A percentile compares a stretch with the other conserved stretches of the same genome.
phyloP scores from a whole-genome alignment of 2,329 filamentous ascomycete species.

The Monosporascus ibericus region DNA sequence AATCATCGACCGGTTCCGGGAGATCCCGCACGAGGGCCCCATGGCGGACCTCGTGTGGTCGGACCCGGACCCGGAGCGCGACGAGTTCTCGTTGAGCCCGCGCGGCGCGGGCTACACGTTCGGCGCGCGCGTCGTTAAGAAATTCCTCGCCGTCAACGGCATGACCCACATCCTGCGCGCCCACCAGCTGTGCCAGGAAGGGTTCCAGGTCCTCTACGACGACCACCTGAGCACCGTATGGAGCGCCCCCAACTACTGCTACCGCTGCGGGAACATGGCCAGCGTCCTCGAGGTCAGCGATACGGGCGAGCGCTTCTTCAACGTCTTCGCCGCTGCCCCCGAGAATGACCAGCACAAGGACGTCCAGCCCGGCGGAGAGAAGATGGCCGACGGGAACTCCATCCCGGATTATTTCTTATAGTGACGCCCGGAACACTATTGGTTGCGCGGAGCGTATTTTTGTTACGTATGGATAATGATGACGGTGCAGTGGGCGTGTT shows the following conservation, averaged over 20 bases:
- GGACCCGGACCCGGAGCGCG: conserved; percentile 92
- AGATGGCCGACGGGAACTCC: conserved; percentile 54
- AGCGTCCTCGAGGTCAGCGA: conserved; percentile 95
- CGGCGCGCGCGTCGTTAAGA: conserved; percentile 94
- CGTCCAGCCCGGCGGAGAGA: conserved; percentile 69
- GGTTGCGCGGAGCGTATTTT: neutral
- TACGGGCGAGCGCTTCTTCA: conserved; percentile 89
- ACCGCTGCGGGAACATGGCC: conserved; percentile 93
- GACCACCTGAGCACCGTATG: conserved; percentile 93
- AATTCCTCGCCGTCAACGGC: conserved; percentile 93
- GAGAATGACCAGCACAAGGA: conserved; percentile 93
- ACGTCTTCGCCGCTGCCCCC: conserved; percentile 93
- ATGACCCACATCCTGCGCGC: conserved; percentile 97
- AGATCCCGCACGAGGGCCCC: conserved; percentile 96
- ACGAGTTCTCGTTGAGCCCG: conserved; percentile 93
- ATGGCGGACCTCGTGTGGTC: conserved; percentile 99
- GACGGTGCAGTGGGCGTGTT: neutral
- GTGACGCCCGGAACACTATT: neutral
- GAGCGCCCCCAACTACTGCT: conserved; percentile 96
- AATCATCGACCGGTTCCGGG: conserved; percentile 96
- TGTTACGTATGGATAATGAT: neutral
- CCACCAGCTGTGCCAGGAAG: conserved; percentile 98
- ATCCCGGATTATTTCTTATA: conserved; percentile 70
- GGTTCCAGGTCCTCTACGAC: conserved; percentile 94
- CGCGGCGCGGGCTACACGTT: conserved; percentile 96